Percentiles rank a stretch among this genome's conserved stretches.
Conservation (phyloP, 805 yeast genomes). For the Barnettozyma salicaria region DNA sequence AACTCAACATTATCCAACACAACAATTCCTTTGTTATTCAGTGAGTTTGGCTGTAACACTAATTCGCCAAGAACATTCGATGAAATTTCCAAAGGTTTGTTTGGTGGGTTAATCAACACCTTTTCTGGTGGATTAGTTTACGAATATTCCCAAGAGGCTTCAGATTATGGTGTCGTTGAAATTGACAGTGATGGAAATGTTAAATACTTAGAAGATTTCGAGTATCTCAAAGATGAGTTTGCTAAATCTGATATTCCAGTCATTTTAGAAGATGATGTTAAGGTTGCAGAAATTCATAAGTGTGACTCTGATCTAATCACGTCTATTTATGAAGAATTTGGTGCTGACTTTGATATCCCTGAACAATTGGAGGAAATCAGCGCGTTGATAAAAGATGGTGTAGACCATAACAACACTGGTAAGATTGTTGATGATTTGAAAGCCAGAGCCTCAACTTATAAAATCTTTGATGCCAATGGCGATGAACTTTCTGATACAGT, state of each 20-base stretch:
- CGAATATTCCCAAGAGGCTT: slow-evolving; percentile 75
- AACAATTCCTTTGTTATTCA: slow-evolving; percentile 61
- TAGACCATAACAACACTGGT: slow-evolving; percentile 40
- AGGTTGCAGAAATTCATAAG: slow-evolving; percentile 25
- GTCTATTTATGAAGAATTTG: slow-evolving; percentile 35
- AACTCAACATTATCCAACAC: slow-evolving; percentile 52
- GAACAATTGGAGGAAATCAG: slow-evolving; percentile 39
- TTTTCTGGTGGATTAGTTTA: slow-evolving; percentile 92
- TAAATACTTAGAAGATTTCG: slow-evolving; percentile 43
- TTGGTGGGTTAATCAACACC: slow-evolving; percentile 56
- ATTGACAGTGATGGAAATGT: slow-evolving; percentile 40
- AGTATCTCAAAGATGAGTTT: slow-evolving; percentile 41
- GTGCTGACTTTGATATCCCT: slow-evolving; percentile 44
- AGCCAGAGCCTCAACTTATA: slow-evolving; percentile 34
- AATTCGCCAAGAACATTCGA: slow-evolving; percentile 76
- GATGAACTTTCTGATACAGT: slow-evolving; percentile 30
- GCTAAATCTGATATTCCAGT: slow-evolving; percentile 32
- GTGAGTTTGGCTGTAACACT: slow-evolving; percentile 82
- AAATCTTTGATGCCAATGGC: slow-evolving; percentile 33
- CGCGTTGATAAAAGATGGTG: slow-evolving; percentile 43
- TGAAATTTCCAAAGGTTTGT: slow-evolving; percentile 65
- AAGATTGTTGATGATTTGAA: slow-evolving; percentile 34
- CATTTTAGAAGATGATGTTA: slow-evolving; percentile 33
- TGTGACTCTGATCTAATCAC: slow-evolving; percentile 38
- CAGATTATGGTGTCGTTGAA: slow-evolving; percentile 71